A percentile compares a stretch with the other conserved stretches of the same genome.
These are phyloP conservation scores for Xylaria sp. DNA, from an alignment of 2,329 filamentous ascomycete species.

Conservation along the genomic window DNA sequence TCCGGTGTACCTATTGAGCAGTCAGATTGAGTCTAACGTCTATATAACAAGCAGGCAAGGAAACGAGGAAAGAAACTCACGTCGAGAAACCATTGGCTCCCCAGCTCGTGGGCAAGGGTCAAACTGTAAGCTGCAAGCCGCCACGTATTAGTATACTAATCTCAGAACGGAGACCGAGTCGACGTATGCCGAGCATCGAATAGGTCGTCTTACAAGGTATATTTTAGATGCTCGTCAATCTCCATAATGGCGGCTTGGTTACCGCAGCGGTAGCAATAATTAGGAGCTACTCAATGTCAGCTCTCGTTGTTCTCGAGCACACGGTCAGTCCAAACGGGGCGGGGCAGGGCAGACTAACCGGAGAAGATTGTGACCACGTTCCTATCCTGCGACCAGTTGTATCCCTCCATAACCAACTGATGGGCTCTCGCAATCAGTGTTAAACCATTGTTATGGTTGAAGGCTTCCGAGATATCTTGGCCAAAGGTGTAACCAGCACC, in stretches of 20 bases:
- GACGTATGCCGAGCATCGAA: background rate
- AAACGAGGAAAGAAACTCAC: constrained; percentile 58
- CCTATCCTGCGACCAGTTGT: constrained; percentile 98
- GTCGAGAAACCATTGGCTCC: constrained; percentile 98
- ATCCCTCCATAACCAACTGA: constrained; percentile 99
- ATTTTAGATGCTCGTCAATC: constrained; percentile 99
- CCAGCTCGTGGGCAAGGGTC: constrained; percentile 97
- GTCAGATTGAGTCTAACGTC: constrained; percentile 37
- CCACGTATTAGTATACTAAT: constrained; percentile 32
- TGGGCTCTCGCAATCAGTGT: constrained; percentile 96
- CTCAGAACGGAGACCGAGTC: constrained; percentile 5
- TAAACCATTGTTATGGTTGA: constrained; percentile 98
- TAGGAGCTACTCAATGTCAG: constrained; percentile 68
- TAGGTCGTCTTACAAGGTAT: constrained; percentile 85
- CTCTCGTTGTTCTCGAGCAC: constrained; percentile 17
- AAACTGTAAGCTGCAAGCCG: constrained; percentile 84
- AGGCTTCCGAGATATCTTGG: constrained; percentile 97
- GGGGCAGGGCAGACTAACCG: constrained; percentile 63
- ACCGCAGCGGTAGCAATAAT: constrained; percentile 98
- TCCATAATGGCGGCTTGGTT: constrained; percentile 99
- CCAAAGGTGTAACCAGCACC: constrained; percentile 96
- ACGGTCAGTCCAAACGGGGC: constrained; percentile 1
- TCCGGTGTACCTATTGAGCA: constrained; percentile 80
- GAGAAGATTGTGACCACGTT: constrained; percentile 99
- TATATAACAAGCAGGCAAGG: background rate